Conservation (phyloP, 768 basidiomycete genomes). For the Lentinula guzmanii region DNA sequence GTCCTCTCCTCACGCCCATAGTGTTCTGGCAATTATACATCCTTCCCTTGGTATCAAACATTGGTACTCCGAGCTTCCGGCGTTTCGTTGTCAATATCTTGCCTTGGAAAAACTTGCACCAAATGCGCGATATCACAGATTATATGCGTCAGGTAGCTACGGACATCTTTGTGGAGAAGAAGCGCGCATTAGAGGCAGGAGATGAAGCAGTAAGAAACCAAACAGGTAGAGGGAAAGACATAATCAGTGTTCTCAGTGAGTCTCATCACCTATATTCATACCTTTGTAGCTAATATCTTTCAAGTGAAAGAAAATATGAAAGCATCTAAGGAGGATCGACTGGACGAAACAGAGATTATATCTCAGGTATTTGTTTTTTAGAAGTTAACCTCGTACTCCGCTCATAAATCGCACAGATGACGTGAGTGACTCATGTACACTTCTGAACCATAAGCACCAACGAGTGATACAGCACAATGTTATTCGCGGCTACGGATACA, state of each 20-base stretch:
- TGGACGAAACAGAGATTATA: constrained; percentile 28
- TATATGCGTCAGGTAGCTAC: constrained; percentile 19
- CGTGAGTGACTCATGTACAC: background rate
- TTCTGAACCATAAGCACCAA: background rate
- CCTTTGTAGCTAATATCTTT: background rate
- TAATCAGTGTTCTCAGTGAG: constrained; percentile 29
- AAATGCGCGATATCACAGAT: constrained; percentile 21
- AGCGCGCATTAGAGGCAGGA: constrained; percentile 16
- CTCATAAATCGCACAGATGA: constrained; percentile 4
- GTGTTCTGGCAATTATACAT: constrained; percentile 9
- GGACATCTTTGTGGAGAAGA: constrained; percentile 23
- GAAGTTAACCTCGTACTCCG: background rate
- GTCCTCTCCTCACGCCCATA: background rate
- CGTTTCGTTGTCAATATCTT: constrained; percentile 14
- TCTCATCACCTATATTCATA: background rate
- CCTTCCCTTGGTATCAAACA: constrained; percentile 17
- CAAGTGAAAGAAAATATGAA: constrained; percentile 31
- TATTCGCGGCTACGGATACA: constrained; percentile 37
- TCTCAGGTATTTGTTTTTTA: constrained; percentile 22
- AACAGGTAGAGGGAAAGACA: constrained; percentile 26
- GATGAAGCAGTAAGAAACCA: constrained; percentile 19
- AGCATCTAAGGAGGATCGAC: constrained; percentile 19
- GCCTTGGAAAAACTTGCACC: constrained; percentile 17
- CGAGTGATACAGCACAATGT: constrained; percentile 21
- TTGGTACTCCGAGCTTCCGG: constrained; percentile 22